Conservation (phyloP, 2,329 filamentous ascomycete species). For the Pestalotiopsis sp. region DNA sequence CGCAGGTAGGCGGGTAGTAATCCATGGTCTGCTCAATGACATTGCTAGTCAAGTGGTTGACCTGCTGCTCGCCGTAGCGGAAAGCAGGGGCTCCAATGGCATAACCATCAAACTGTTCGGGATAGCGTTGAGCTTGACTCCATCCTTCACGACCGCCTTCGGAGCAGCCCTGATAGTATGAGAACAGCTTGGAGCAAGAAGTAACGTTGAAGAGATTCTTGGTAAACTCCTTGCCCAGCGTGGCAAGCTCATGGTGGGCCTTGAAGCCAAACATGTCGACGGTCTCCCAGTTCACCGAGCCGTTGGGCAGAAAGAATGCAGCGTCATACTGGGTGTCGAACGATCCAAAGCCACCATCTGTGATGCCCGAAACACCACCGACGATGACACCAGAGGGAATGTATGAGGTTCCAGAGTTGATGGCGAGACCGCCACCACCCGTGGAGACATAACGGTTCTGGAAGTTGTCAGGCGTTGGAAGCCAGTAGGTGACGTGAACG, state of each 20-base stretch:
- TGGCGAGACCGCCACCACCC: conserved; percentile 49
- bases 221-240: conserved; percentile 46
- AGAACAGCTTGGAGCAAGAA: conserved; percentile 34
- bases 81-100: conserved; percentile 50
- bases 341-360: conserved; percentile 52
- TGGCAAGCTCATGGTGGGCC: conserved; percentile 37
- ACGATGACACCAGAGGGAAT: conserved; percentile 40
- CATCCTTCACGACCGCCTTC: conserved; percentile 53
- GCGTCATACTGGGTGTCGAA: conserved; percentile 43
- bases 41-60: conserved; percentile 42
- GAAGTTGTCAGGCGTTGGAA: conserved; percentile 44
- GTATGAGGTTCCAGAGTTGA: conserved; percentile 36
- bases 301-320: conserved; percentile 40
- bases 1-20: conserved; percentile 46
- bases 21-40: conserved; percentile 40
- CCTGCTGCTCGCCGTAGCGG: conserved; percentile 47
- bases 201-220: conserved; percentile 41
- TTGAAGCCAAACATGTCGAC: conserved; percentile 42
- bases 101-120: conserved; percentile 49
- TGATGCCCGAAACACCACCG: conserved; percentile 50
- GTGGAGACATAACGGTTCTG: conserved; percentile 48
- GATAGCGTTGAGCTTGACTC: conserved; percentile 54
- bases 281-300: conserved; percentile 38
- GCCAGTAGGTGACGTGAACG: conserved; percentile 42
- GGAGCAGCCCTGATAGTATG: conserved; percentile 58